Conservation (phyloP, 2,329 filamentous ascomycete species). For the Aspergillus sp. region DNA sequence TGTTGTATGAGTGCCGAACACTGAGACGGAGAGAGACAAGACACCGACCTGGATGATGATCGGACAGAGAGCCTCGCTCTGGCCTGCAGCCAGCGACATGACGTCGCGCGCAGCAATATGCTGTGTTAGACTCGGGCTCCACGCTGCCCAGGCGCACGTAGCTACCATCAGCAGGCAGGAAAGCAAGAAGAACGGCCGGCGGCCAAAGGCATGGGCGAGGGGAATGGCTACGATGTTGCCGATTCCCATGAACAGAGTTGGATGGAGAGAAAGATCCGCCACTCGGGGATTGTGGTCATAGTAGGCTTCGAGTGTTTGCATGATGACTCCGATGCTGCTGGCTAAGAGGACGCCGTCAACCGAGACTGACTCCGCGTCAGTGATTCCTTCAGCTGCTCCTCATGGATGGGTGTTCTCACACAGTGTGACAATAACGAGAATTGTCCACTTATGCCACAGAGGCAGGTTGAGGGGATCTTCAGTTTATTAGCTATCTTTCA, state of each 20-base stretch:
- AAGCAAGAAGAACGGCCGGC: constrained; percentile 11
- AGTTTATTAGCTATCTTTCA: neutral
- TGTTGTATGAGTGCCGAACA: too few relatives aligned
- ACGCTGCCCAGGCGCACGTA: constrained; percentile 18
- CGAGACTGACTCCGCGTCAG: neutral
- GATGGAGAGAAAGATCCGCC: constrained; percentile 30
- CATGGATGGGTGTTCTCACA: constrained; percentile 5
- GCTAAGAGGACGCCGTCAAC: constrained; percentile 4
- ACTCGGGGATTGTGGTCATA: constrained; percentile 17
- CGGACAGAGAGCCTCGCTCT: constrained; percentile 39
- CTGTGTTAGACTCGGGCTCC: constrained; percentile 21
- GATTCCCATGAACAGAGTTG: constrained; percentile 19
- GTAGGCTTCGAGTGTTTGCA: constrained; percentile 6
- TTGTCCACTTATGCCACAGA: constrained; percentile 18
- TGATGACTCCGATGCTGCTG: constrained; percentile 9
- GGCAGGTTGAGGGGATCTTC: constrained; percentile 20
- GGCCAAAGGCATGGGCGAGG: constrained; percentile 8
- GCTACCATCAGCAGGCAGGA: constrained; percentile 9
- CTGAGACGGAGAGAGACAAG: too few relatives aligned
- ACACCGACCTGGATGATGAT: constrained; percentile 27
- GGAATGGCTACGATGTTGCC: constrained; percentile 17
- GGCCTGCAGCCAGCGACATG: constrained; percentile 36
- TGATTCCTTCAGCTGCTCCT: too few relatives aligned
- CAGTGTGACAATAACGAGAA: constrained; percentile 18
- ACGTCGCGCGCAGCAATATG: constrained; percentile 36